Conservation (phyloP, 2,329 filamentous ascomycete species). For the Leptosphaerulina australis region DNA sequence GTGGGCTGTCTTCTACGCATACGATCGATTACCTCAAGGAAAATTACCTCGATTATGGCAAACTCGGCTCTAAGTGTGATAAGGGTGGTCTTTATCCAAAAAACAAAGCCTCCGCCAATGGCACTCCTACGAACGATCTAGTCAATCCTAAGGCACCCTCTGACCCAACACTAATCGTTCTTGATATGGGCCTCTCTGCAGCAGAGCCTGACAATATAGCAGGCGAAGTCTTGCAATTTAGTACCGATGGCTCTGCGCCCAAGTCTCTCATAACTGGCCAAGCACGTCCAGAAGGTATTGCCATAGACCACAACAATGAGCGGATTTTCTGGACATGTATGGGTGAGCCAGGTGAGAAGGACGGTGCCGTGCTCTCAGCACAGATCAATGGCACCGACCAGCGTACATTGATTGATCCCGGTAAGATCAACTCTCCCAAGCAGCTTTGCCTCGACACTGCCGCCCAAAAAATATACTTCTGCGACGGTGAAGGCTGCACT, state of each 20-base stretch:
- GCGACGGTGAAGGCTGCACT: constrained; percentile 53
- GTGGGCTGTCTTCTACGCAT: constrained; percentile 49
- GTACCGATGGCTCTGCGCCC: constrained; percentile 7
- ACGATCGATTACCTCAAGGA: constrained; percentile 55
- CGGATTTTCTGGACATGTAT: constrained; percentile 43
- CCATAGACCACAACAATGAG: constrained; percentile 22
- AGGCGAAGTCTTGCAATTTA: constrained; percentile 23
- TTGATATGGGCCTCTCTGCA: constrained; percentile 18
- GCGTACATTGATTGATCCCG: constrained; percentile 51
- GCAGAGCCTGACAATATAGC: constrained; percentile 11
- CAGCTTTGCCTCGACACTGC: constrained; percentile 45
- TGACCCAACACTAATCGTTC: constrained; percentile 15
- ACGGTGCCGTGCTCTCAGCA: constrained; percentile 55
- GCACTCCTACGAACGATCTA: neutral
- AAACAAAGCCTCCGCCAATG: neutral
- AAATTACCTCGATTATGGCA: constrained; percentile 56
- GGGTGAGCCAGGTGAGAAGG: constrained; percentile 31
- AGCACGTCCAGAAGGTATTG: constrained; percentile 43
- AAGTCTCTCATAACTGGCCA: constrained; percentile 14
- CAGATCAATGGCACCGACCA: constrained; percentile 59
- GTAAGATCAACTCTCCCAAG: constrained; percentile 54
- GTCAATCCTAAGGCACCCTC: neutral
- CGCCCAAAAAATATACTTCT: constrained; percentile 44
- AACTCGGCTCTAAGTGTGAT: constrained; percentile 53
- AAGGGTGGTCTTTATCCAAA: constrained; percentile 23